These are phyloP conservation scores for Agarophyton chilense DNA, from an alignment of 23 red algal species.

Conservation along the genomic window DNA sequence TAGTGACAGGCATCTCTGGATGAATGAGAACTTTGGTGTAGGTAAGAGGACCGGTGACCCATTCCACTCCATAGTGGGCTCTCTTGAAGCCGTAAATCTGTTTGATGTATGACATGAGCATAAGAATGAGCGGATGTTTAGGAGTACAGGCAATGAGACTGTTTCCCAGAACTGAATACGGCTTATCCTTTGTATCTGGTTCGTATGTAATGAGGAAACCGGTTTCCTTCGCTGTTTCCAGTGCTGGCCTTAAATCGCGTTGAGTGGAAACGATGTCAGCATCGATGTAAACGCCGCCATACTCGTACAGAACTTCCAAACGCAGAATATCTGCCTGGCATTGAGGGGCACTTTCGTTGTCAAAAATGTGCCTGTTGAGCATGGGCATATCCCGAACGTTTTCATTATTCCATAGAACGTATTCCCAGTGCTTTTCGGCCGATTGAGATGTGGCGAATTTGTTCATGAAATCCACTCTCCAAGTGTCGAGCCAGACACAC, in stretches of 20 bases:
- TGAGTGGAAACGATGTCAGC: constrained; percentile 69
- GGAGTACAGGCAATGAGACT: constrained; percentile 78
- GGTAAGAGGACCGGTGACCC: constrained; percentile 78
- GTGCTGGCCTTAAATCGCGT: constrained; percentile 38
- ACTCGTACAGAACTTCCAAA: constrained; percentile 67
- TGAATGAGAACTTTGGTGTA: constrained; percentile 71
- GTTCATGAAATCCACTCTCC: constrained; percentile 70
- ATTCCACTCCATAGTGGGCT: constrained; percentile 75
- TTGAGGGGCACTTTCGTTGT: constrained; percentile 58
- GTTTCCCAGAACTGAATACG: constrained; percentile 74
- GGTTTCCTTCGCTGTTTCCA: constrained; percentile 42
- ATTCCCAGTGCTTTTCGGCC: constrained; percentile 23
- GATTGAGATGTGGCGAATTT: not conserved
- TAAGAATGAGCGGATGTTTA: constrained; percentile 65
- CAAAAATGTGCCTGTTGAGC: constrained; percentile 64
- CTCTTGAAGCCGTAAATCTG: constrained; percentile 67
- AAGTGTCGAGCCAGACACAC: constrained; percentile 84
- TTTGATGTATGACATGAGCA: constrained; percentile 76
- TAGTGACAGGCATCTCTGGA: constrained; percentile 67
- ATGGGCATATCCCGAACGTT: constrained; percentile 52
- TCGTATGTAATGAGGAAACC: constrained; percentile 76
- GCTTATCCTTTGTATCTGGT: constrained; percentile 81
- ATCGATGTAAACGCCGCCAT: constrained; percentile 83
- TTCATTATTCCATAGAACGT: constrained; percentile 68
- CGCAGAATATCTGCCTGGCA: constrained; percentile 86